phyloP scores from a whole-genome alignment of 1,284 basidiomycete genomes.

The Cystobasidium pallidum region DNA sequence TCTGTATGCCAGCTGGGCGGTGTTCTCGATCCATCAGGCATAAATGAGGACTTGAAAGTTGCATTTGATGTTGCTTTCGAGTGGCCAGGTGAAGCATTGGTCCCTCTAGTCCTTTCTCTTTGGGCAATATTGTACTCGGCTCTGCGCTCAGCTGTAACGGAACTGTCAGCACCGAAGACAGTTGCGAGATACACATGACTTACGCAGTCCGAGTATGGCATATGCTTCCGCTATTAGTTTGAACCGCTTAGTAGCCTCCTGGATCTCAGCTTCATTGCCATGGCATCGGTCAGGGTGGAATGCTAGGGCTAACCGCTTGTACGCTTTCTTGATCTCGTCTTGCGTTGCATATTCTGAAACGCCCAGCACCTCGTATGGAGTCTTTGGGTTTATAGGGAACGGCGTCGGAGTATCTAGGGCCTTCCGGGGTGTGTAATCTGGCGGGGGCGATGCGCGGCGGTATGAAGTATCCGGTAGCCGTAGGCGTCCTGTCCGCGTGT shows the following conservation, averaged over 20 bases:
- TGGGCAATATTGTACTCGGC: conserved; percentile 17
- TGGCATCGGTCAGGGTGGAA: conserved; percentile 25
- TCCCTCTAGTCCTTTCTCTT: background rate
- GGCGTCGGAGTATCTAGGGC: background rate
- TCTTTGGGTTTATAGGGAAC: conserved; percentile 20
- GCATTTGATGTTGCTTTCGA: too few species aligned
- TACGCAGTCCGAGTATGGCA: conserved; percentile 36
- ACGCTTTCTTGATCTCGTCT: conserved; percentile 40
- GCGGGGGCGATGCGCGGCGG: background rate
- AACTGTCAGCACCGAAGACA: too few species aligned
- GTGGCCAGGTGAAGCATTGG: background rate
- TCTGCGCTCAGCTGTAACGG: conserved; percentile 21
- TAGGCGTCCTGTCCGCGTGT: too few species aligned
- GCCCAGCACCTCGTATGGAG: conserved; percentile 39
- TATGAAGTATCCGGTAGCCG: too few species aligned
- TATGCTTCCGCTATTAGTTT: conserved; percentile 35
- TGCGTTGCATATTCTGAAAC: conserved; percentile 22
- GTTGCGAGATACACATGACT: conserved; percentile 3
- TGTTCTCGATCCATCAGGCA: background rate
- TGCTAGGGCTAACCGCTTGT: conserved; percentile 20
- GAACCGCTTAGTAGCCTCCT: conserved; percentile 15
- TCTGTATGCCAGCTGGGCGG: background rate
- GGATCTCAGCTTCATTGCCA: background rate
- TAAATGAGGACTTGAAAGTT: conserved; percentile 19
- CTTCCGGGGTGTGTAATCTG: background rate